These are phyloP conservation scores for Xylaria sp. DNA, from an alignment of 2,329 filamentous ascomycete genomes.

Conservation along the genomic window DNA sequence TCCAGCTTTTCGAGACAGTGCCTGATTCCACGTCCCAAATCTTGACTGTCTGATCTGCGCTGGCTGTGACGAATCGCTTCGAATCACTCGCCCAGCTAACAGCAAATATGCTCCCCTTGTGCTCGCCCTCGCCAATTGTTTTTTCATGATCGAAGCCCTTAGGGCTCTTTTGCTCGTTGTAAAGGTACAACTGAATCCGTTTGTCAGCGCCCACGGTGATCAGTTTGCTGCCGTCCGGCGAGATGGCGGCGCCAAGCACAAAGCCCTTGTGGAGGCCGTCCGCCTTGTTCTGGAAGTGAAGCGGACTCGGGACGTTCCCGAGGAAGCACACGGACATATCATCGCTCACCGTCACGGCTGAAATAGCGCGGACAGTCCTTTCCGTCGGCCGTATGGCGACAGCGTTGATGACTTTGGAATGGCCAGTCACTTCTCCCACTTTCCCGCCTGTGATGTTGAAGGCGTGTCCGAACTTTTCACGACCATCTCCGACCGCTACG, in stretches of 20 bases:
- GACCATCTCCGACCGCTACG: constrained; percentile 94
- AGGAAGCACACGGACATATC: constrained; percentile 92
- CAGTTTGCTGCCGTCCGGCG: constrained; percentile 83
- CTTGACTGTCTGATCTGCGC: constrained; percentile 93
- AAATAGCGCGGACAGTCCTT: constrained; percentile 72
- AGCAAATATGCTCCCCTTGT: constrained; percentile 92
- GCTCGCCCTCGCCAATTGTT: constrained; percentile 83
- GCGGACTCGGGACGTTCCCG: constrained; percentile 80
- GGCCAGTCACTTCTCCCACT: constrained; percentile 92
- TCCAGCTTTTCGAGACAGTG: constrained; percentile 83
- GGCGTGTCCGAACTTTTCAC: constrained; percentile 92
- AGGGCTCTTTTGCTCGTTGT: constrained; percentile 63
- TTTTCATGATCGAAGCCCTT: constrained; percentile 88
- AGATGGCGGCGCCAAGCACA: constrained; percentile 88
- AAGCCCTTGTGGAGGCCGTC: constrained; percentile 86
- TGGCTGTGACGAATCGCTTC: constrained; percentile 87
- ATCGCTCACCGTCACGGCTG: constrained; percentile 90
- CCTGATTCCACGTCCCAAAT: constrained; percentile 90
- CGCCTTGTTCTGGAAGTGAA: constrained; percentile 92
- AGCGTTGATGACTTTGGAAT: constrained; percentile 89
- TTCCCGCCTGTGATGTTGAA: constrained; percentile 97
- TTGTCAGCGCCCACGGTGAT: constrained; percentile 94
- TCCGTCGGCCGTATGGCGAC: constrained; percentile 86
- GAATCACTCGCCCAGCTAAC: constrained; percentile 92
- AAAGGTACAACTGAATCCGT: constrained; percentile 86